phyloP scores from a whole-genome alignment of 805 yeast genomes.

The Pichia ethanolica region DNA sequence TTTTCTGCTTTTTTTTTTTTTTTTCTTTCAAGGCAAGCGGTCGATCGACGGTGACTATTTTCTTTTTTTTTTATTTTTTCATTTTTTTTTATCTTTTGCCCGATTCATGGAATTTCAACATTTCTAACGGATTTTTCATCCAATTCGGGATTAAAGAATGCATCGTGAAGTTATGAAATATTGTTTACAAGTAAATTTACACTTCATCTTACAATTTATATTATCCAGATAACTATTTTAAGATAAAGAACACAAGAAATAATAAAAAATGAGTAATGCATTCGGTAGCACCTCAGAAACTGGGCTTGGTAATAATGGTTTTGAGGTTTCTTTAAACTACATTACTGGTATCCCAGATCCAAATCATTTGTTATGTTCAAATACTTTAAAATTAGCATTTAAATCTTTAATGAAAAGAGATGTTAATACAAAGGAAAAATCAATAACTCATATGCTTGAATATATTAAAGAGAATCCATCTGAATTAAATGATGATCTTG shows the following conservation, averaged over 20 bases:
- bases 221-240: not conserved
- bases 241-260: not conserved
- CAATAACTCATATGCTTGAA: constrained; percentile 47
- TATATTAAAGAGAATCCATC: constrained; percentile 23
- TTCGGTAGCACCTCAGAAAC: constrained; percentile 11
- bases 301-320: constrained; percentile 31
- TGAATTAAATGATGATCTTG: constrained; percentile 42
- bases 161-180: too few relatives aligned
- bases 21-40: too few relatives aligned
- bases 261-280: constrained; percentile 2
- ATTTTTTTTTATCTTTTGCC: too few relatives aligned
- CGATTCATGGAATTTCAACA: too few relatives aligned
- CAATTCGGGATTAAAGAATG: not conserved
- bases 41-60: too few relatives aligned
- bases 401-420: constrained; percentile 74
- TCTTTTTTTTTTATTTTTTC: too few relatives aligned
- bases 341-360: constrained; percentile 76
- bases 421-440: constrained; percentile 77
- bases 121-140: not conserved
- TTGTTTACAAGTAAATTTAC: too few relatives aligned
- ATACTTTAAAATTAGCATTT: constrained; percentile 52
- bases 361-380: constrained; percentile 37
- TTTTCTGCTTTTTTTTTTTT: too few relatives aligned
- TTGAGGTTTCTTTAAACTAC: constrained; percentile 62
- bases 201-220: too few relatives aligned